These are phyloP conservation scores for Parachaetomium inaequale DNA, from an alignment of 495 filamentous ascomycete species.

Conservation along the genomic window DNA sequence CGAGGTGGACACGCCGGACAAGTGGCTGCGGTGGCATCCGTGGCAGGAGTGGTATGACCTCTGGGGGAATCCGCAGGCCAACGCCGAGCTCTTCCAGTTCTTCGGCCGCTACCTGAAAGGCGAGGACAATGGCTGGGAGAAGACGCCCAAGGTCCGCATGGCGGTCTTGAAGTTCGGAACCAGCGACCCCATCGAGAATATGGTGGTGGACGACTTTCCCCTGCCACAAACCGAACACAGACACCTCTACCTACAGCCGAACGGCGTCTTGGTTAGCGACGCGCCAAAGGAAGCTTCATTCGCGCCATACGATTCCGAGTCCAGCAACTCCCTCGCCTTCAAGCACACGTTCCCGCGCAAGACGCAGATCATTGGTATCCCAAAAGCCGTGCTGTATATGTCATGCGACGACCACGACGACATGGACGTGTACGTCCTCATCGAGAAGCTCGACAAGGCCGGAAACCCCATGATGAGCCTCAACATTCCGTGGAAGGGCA, in stretches of 20 bases:
- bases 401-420: slow-evolving; percentile 1
- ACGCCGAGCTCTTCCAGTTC: slow-evolving; percentile 2
- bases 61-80: slow-evolving; percentile 1
- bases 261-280: background rate
- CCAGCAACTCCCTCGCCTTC: background rate
- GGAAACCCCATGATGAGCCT: slow-evolving; percentile 3
- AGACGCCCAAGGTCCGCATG: slow-evolving; percentile 3
- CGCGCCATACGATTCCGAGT: background rate
- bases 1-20: slow-evolving; percentile 6
- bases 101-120: slow-evolving; percentile 5
- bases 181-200: background rate
- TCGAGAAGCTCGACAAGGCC: background rate
- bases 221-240: background rate
- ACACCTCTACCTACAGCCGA: background rate
- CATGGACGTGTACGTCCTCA: slow-evolving; percentile 9
- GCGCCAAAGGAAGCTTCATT: background rate
- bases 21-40: slow-evolving; percentile 3
- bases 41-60: slow-evolving; percentile 8
- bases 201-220: background rate
- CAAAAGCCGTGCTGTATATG: background rate
- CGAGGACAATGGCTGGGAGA: slow-evolving; percentile 6
- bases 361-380: background rate
- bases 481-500: slow-evolving; percentile 2
- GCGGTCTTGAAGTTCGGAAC: background rate
- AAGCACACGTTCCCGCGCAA: background rate